Base-by-base conservation (phyloP, 2,329 filamentous ascomycete genomes). In the Cadophora gregata region DNA sequence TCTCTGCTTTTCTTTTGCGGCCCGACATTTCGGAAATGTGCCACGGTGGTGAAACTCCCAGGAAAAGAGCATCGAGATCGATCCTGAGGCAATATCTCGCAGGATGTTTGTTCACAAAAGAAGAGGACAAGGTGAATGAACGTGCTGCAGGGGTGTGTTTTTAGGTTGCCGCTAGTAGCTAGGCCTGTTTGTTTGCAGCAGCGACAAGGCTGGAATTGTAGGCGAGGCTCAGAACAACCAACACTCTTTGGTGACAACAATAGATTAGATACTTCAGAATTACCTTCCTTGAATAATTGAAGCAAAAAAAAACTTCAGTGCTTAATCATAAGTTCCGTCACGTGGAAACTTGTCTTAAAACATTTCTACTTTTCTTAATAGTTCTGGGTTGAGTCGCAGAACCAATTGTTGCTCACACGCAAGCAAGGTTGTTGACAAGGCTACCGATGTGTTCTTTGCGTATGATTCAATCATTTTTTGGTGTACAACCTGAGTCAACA, bases 1-100 rank as follows among this genome's bases (percentile, higher is more conserved):
- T 61, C 14, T 60, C 42, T 31, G 74, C 73, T 69, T 72, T 75
- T 47, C 74, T 67, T 65, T 75, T 75, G 55, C 59, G 65, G 16
- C 56, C 60, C 59, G 62, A 69, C 72, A 74, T 74, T 62, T 70
- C 65, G 67, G 63, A 25, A 58, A 66, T 38, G 33, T 42, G 45
- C 53, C 65, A 59, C 45, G 64, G 56, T 51, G 27, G 27, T 55
- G n/a, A 25, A 24, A 10, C 19, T 16, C 56, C n/a, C 10, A n/a
- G 42, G 60, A 36, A 59, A 24, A 36, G 45, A 64, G 56, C 68
- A 69, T 69, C 62, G 63, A 69, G 36, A 45, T 29, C 24, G 31
- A 38, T 14, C 36, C 6, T 9, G 29, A 24, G 29, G 29, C 19
- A 8, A 36, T n/a, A 31, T 10, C 12, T 56, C 19, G 21, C 6